Percentiles rank a stretch among this genome's conserved stretches.
These are phyloP conservation scores for Pseudopithomyces maydicus DNA, from an alignment of 2,329 filamentous ascomycete genomes.

Conservation along the genomic window DNA sequence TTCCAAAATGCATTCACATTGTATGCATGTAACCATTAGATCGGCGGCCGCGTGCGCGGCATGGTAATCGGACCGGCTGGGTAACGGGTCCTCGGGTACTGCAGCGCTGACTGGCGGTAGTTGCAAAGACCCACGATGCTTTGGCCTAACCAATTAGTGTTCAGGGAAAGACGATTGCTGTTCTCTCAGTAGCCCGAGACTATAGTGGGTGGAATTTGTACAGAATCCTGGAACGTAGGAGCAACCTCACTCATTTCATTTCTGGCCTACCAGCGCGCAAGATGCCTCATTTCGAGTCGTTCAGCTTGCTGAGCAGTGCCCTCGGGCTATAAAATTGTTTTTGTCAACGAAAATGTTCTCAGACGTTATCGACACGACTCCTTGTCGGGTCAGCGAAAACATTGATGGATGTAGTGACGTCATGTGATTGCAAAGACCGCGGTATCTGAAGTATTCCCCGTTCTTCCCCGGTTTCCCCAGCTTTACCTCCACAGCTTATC, in stretches of 20 bases:
- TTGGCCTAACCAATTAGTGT: neutral
- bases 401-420: conserved; percentile 1
- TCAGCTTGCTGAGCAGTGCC: neutral
- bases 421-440: neutral
- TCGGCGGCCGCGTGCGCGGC: neutral
- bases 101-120: neutral
- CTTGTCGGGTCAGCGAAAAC: neutral
- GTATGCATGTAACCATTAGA: neutral
- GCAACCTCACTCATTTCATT: neutral
- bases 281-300: neutral
- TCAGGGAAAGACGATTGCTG: neutral
- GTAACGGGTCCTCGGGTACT: neutral
- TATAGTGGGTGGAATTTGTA: neutral
- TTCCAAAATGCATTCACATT: neutral
- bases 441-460: neutral
- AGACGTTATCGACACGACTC: neutral
- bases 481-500: neutral
- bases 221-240: neutral
- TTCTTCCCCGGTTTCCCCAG: neutral
- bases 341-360: neutral
- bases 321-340: neutral
- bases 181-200: neutral
- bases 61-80: conserved; percentile 1
- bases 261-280: neutral
- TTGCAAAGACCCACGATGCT: neutral